Base-by-base conservation (phyloP, 2,329 filamentous ascomycete species). In the Scortechinia acanthostroma region DNA sequence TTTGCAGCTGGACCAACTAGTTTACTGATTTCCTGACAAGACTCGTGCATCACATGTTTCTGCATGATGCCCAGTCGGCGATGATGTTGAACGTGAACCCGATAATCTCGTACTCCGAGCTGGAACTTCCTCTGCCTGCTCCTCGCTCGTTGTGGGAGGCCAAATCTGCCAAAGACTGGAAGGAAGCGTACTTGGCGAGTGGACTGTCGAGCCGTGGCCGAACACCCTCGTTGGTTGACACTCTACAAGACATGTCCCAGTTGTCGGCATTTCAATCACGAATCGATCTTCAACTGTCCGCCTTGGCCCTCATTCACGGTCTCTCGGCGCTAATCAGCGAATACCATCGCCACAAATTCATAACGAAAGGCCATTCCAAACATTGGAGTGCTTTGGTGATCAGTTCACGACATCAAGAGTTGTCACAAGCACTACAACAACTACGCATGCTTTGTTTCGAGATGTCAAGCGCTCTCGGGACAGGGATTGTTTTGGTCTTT, bases 11-110 rank as follows among this genome's bases (percentile, higher is more conserved):
- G n/a, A n/a, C n/a, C n/a, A n/a, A n/a, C n/a, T n/a, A n/a, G n/a
- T n/a, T n/a, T n/a, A 30, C 25, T 30, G 25, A 10, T 30, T 30
- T 30, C 25, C 10, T 10, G 25, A n/a, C 25, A 6, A 40, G 35
- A 19, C 35, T 40, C 17, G 35, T 40, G 14, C 20, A 40, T 40
- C 35, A 40, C 17, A 13, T 40, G 35, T 40, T 40, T 40, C 14
- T 40, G 6, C 35, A 40, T 17, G 35, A 40, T 19, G 17, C 17
- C 6, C 35, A 40, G 20, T 6, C 35, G 17, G 6, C 35, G 6
- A 17, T 40, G 10, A 10, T 17, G 35, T 17, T 40, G 6, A 10
- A 10, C 35, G 20, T 40, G 6, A 40, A 40, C 35, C 35, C 10
- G 6, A 15, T 40, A 17, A 40, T 40, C 14, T 40, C 35, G 6